phyloP scores from a whole-genome alignment of 805 yeast genomes.

The Candida palmyrensis region DNA sequence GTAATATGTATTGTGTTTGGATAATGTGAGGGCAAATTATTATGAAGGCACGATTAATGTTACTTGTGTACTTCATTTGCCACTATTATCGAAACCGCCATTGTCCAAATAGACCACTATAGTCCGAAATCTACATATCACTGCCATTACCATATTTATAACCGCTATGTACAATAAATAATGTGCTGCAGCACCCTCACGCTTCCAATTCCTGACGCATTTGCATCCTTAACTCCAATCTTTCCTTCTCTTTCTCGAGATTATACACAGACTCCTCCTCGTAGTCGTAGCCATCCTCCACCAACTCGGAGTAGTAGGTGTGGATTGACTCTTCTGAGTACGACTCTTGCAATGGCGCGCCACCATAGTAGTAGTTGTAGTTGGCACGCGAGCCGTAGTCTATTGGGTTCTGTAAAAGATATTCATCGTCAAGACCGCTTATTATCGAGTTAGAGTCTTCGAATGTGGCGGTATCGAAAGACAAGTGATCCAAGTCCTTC shows the following conservation, averaged over 20 bases:
- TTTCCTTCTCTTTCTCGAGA: constrained; percentile 28
- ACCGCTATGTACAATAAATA: constrained; percentile 4
- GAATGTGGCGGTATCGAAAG: background rate
- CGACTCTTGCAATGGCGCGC: constrained; percentile 11
- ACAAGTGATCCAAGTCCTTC: background rate
- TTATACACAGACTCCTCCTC: constrained; percentile 12
- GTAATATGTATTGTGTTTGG: too few relatives aligned
- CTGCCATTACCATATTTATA: too few relatives aligned
- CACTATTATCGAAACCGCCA: too few relatives aligned
- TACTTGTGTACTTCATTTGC: too few relatives aligned
- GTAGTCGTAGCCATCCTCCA: constrained; percentile 8
- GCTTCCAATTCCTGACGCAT: constrained; percentile 28
- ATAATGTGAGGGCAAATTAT: too few relatives aligned
- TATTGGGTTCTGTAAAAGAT: constrained; percentile 17
- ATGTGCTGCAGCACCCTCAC: constrained; percentile 1
- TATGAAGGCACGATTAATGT: too few relatives aligned
- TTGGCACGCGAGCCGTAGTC: constrained; percentile 11
- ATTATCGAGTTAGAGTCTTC: constrained; percentile 5
- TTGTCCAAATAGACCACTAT: too few relatives aligned
- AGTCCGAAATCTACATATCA: too few relatives aligned
- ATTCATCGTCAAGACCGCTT: constrained; percentile 23
- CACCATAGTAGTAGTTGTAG: constrained; percentile 4
- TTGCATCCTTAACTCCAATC: constrained; percentile 34
- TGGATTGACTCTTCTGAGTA: constrained; percentile 21
- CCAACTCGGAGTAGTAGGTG: constrained; percentile 12